A percentile compares a stretch with the other conserved stretches of the same genome.
Evolutionary conservation across 1,284 basidiomycete genomes (phyloP).

Genomic region (Apiotrichum domesticum): DNA sequence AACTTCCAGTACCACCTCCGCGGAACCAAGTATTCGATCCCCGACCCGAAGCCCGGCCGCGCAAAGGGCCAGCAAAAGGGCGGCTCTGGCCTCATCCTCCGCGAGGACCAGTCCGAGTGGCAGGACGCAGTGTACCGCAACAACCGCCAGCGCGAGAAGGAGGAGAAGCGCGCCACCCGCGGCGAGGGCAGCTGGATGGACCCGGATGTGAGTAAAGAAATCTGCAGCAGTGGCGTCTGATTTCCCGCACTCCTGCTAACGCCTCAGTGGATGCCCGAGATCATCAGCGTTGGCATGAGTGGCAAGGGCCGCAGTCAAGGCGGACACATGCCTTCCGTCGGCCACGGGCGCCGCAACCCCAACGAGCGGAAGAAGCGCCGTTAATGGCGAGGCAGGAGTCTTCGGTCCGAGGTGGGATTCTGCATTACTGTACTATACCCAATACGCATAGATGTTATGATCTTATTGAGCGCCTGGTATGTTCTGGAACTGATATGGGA

Average conservation of each 20-base stretch:
- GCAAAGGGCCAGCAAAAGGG: slow-evolving; percentile 75
- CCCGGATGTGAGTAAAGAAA: slow-evolving; percentile 57
- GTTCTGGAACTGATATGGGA: too few species aligned
- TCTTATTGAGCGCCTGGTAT: not conserved
- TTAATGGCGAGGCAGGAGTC: not conserved
- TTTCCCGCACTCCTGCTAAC: not conserved
- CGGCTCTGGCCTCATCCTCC: slow-evolving; percentile 63
- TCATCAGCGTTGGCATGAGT: slow-evolving; percentile 65
- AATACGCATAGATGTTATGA: not conserved
- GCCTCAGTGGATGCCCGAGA: slow-evolving; percentile 70
- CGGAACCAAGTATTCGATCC: slow-evolving; percentile 90
- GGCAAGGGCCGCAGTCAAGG: slow-evolving; percentile 63
- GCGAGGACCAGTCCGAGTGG: slow-evolving; percentile 86
- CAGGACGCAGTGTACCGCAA: slow-evolving; percentile 69
- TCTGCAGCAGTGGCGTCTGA: too few species aligned
- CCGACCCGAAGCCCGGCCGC: slow-evolving; percentile 80
- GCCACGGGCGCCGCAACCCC: slow-evolving; percentile 77
- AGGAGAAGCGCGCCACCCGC: slow-evolving; percentile 67
- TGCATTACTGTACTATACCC: slow-evolving; percentile 1
- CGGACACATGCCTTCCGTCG: slow-evolving; percentile 68
- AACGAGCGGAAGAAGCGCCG: slow-evolving; percentile 57
- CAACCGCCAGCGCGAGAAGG: slow-evolving; percentile 65
- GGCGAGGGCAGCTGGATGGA: slow-evolving; percentile 73
- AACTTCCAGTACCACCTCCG: slow-evolving; percentile 93
- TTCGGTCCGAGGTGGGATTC: not conserved